phyloP scores from a whole-genome alignment of 495 filamentous ascomycete species.

The Achaetomiella virescens region DNA sequence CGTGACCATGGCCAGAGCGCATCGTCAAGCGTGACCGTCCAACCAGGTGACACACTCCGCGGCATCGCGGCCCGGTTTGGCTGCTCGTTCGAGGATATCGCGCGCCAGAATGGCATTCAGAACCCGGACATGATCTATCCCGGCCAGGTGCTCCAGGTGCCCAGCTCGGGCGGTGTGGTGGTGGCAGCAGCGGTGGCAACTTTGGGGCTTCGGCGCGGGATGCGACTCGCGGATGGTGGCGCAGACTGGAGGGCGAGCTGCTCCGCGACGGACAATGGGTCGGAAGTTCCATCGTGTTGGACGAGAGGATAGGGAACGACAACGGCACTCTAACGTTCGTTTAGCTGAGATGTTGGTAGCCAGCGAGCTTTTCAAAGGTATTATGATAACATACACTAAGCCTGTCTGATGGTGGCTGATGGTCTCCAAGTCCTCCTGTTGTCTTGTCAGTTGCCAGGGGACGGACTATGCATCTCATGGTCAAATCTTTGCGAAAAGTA shows the following conservation, averaged over 20 bases:
- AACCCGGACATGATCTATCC: slow-evolving; percentile 37
- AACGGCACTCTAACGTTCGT: slow-evolving; percentile 29
- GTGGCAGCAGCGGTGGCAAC: slow-evolving; percentile 23
- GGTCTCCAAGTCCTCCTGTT: too few species aligned
- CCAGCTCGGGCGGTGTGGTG: slow-evolving; percentile 23
- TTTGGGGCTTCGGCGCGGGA: slow-evolving; percentile 35
- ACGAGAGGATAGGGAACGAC: slow-evolving; percentile 39
- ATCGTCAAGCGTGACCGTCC: slow-evolving; percentile 20
- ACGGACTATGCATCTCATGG: too few species aligned
- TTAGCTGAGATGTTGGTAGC: neutral
- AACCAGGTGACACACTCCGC: slow-evolving; percentile 32
- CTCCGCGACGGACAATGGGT: slow-evolving; percentile 31
- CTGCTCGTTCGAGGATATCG: slow-evolving; percentile 27
- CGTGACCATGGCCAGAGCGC: slow-evolving; percentile 5
- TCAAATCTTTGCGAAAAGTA: too few species aligned
- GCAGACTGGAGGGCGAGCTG: slow-evolving; percentile 36
- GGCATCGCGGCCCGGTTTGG: slow-evolving; percentile 23
- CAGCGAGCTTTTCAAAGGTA: too few species aligned
- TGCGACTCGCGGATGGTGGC: slow-evolving; percentile 31
- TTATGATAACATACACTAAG: too few species aligned
- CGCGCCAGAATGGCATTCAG: slow-evolving; percentile 23
- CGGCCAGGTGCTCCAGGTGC: slow-evolving; percentile 27
- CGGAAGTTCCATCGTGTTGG: slow-evolving; percentile 30
- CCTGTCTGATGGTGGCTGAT: too few species aligned
- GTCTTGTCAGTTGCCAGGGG: too few species aligned